Evolutionary conservation across 2,329 filamentous ascomycete species (phyloP), one percentile per base, ranked within the genome.

Genomic region (Didymella lethalis): DNA sequence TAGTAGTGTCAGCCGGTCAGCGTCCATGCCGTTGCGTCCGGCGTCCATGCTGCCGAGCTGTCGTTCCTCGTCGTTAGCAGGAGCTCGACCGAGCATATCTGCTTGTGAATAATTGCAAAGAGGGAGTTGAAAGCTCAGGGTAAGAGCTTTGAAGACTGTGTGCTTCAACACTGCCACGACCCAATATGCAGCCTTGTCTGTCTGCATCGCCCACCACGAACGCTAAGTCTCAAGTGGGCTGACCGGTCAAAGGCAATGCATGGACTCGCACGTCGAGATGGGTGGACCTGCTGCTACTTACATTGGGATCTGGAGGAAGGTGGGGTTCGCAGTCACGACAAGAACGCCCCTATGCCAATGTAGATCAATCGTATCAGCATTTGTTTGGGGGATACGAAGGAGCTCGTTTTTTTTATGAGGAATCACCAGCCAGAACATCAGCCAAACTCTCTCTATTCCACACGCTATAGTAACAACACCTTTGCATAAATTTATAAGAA

Each of bases 111-210:
- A 6, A 14, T 36, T 5, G 7, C 4, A 7, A 12, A 36, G 32
- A 36, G 32, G 7, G 7, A 6, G 7, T 4, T 5, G 16, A 16
- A 5, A n/a, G 1, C 32, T 36, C 14, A n/a, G 1, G 12, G 14
- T 36, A 5, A 16, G 18, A 7, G 7, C 5, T 7, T n/a, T 6
- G 10, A 36, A 16, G 16, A 1, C 32, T 36, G 14, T 1, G 14
- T 52, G 49, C 49, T 29, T 38, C 16, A 29, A 5, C 41, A 53
- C 41, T 46, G 49, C 49, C 49, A 45, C 49, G 49, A 23, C 49
- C 41, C 31, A 18, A 52, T 34, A 12, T 52, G 49, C 49, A 45
- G 23, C 49, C 49, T 28, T n/a, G 6, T 38, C 10, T 16, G 26
- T 38, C 10, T 16, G 26, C 3, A 46, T 14, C 25, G 31, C 41